A percentile compares a stretch with the other conserved stretches of the same genome.
Conservation (phyloP, 305 asterid genomes). For the Fraxinus sp. region DNA sequence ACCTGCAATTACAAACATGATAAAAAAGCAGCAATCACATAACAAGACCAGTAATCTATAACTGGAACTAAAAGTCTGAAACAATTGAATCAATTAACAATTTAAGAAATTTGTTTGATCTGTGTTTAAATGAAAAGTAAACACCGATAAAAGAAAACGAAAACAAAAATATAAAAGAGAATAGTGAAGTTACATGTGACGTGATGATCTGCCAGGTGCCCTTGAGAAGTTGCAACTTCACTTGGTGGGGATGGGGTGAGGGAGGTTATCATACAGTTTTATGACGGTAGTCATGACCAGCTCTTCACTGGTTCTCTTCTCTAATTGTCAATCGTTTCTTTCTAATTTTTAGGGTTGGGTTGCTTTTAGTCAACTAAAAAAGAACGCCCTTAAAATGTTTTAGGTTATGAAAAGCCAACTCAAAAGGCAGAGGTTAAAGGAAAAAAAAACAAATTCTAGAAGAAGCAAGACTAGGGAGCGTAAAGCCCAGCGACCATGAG, state of each 20-base stretch:
- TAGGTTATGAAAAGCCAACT: neutral
- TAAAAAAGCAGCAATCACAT: neutral
- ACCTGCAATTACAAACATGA: neutral
- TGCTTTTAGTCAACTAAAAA: neutral
- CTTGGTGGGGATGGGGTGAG: neutral
- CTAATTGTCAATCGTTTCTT: neutral
- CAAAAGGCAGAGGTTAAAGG: neutral
- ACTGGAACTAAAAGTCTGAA: neutral
- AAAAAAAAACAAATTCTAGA: neutral
- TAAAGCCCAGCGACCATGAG: neutral
- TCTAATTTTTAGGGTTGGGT: neutral
- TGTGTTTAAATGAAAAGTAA: neutral
- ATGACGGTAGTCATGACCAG: neutral
- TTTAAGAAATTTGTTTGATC: neutral
- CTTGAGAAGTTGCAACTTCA: neutral
- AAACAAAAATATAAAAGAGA: neutral
- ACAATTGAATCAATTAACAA: neutral
- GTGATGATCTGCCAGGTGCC: neutral
- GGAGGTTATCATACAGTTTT: neutral
- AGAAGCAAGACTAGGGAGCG: neutral
- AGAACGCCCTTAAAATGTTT: neutral
- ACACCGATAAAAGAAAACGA: neutral
- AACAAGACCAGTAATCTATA: neutral
- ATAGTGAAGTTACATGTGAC: neutral
- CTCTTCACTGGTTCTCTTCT: neutral